Evolutionary conservation across 2,329 filamentous ascomycete species (phyloP).

Genomic region (Cercospora nicotianae): DNA sequence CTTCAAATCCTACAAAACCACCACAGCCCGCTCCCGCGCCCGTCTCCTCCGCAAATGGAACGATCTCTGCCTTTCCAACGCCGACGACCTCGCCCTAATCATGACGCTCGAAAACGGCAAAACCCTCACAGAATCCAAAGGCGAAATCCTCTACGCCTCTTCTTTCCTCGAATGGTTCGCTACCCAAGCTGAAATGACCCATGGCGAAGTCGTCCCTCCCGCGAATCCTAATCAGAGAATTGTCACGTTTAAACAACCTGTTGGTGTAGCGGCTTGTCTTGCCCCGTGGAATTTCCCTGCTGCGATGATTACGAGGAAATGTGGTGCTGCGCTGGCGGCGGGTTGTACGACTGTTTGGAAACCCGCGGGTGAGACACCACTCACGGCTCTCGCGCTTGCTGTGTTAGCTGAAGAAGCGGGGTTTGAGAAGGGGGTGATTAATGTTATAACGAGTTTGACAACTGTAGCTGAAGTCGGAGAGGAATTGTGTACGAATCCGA

Average conservation of each 20-base stretch:
- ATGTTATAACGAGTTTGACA: conserved; percentile 31
- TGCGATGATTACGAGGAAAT: conserved; percentile 43
- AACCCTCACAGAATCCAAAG: conserved; percentile 34
- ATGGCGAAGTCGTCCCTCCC: conserved; percentile 31
- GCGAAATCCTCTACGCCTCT: conserved; percentile 37
- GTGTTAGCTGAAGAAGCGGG: conserved; percentile 35
- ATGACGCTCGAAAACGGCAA: conserved; percentile 40
- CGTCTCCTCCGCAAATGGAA: conserved; percentile 34
- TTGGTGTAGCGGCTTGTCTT: conserved; percentile 33
- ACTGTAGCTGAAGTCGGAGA: conserved; percentile 29
- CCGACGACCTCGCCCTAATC: conserved; percentile 36
- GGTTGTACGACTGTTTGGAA: conserved; percentile 39
- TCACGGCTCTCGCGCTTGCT: conserved; percentile 33
- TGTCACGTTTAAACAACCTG: conserved; percentile 34
- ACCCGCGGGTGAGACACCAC: conserved; percentile 37
- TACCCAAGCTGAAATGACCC: conserved; percentile 30
- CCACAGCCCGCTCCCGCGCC: conserved; percentile 29
- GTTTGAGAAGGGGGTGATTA: conserved; percentile 32
- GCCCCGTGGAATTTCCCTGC: conserved; percentile 38
- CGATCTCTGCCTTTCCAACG: conserved; percentile 34
- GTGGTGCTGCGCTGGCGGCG: conserved; percentile 38
- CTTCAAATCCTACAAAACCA: conserved; percentile 29
- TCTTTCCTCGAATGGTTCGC: conserved; percentile 39
- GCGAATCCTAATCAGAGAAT: conserved; percentile 29
- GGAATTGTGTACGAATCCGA: conserved; percentile 26